Evolutionary conservation across 257 asterid species (phyloP).

Genomic region (Rauvolfia tetraphylla): DNA sequence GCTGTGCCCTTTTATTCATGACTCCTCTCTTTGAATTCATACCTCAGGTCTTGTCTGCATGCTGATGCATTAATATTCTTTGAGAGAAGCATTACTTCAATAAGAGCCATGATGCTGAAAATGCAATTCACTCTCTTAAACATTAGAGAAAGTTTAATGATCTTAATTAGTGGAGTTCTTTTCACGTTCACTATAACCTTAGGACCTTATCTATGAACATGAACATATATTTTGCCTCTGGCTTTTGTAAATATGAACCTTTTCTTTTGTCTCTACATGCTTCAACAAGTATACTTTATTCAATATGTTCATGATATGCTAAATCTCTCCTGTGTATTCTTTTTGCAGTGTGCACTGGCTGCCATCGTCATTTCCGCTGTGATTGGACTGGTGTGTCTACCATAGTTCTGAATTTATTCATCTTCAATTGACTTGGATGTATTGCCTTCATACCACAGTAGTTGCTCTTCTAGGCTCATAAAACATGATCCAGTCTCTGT

Average conservation of each 20-base stretch:
- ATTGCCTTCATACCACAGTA: background rate
- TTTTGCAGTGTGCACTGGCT: slow-evolving; percentile 83
- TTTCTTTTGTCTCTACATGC: background rate
- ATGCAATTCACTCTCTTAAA: background rate
- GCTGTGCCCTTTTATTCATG: slow-evolving; percentile 88
- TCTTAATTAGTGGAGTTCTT: background rate
- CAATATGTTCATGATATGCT: background rate
- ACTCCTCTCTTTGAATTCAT: slow-evolving; percentile 88
- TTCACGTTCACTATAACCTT: background rate
- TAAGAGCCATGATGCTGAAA: background rate
- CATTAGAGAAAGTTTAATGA: background rate
- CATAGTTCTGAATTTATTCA: slow-evolving; percentile 12
- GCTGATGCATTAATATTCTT: slow-evolving; percentile 9
- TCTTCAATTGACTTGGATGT: slow-evolving; percentile 9
- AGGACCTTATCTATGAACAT: background rate
- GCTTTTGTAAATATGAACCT: background rate
- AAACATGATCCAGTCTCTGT: background rate
- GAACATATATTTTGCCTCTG: background rate
- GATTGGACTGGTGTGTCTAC: slow-evolving; percentile 81
- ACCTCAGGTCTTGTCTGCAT: slow-evolving; percentile 69
- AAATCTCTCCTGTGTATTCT: slow-evolving; percentile 17
- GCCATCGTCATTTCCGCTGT: slow-evolving; percentile 98
- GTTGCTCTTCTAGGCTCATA: background rate
- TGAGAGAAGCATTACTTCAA: background rate
- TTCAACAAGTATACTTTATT: background rate